These are phyloP conservation scores for Neofusicoccum sp. DNA, from an alignment of 2,329 filamentous ascomycete genomes.

Conservation along the genomic window DNA sequence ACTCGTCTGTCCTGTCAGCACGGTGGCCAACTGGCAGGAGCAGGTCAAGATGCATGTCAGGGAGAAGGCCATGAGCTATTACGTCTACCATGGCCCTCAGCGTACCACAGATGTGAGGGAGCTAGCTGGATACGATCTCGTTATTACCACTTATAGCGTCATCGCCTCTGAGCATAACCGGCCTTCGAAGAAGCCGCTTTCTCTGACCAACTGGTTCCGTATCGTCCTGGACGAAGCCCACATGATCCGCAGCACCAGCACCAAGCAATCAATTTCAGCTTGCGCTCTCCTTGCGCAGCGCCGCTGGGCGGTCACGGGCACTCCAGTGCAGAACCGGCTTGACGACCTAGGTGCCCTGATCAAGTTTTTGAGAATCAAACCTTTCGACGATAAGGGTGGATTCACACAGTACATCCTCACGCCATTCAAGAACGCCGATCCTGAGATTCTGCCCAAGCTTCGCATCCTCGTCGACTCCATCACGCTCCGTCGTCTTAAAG, in stretches of 20 bases:
- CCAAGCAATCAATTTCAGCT: conserved; percentile 80
- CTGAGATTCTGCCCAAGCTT: conserved; percentile 78
- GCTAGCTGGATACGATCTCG: conserved; percentile 73
- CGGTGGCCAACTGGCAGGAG: conserved; percentile 90
- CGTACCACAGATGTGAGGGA: conserved; percentile 65
- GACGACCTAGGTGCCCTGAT: conserved; percentile 86
- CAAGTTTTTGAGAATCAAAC: conserved; percentile 78
- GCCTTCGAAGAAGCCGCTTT: conserved; percentile 62
- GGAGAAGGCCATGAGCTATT: conserved; percentile 63
- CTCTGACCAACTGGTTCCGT: conserved; percentile 85
- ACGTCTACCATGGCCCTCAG: conserved; percentile 82
- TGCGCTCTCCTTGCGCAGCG: conserved; percentile 75
- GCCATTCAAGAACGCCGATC: conserved; percentile 84
- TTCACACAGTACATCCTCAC: conserved; percentile 79
- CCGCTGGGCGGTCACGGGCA: conserved; percentile 96
- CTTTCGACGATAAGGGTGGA: conserved; percentile 74
- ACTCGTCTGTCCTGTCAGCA: conserved; percentile 84
- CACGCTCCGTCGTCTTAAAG: conserved; percentile 85
- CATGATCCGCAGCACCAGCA: conserved; percentile 82
- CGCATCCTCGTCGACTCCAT: conserved; percentile 92
- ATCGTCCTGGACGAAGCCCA: conserved; percentile 95
- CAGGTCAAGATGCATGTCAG: conserved; percentile 82
- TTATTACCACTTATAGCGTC: conserved; percentile 91
- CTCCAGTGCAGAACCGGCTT: conserved; percentile 89
- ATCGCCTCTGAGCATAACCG: conserved; percentile 74